Conservation (phyloP, 1,284 basidiomycete species). For the Caloboletus firmus region DNA sequence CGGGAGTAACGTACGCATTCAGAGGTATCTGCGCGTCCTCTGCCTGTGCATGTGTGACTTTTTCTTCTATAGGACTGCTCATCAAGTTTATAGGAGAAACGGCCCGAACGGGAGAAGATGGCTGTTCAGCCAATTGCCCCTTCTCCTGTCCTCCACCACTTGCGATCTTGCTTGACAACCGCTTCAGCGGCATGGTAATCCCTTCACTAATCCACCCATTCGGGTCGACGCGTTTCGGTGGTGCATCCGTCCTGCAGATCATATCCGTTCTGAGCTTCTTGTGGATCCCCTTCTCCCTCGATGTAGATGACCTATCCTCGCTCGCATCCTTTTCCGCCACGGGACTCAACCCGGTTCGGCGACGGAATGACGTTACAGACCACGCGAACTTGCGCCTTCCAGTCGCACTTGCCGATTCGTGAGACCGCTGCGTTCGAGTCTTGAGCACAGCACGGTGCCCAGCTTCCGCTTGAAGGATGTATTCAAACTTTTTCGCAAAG, state of each 20-base stretch:
- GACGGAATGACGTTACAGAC: slow-evolving; percentile 36
- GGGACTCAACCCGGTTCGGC: slow-evolving; percentile 21
- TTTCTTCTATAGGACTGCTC: neutral
- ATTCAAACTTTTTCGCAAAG: slow-evolving; percentile 71
- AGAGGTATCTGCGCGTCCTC: slow-evolving; percentile 1
- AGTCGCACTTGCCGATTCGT: slow-evolving; percentile 18
- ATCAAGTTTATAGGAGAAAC: slow-evolving; percentile 1
- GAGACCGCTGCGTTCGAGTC: slow-evolving; percentile 1
- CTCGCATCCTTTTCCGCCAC: slow-evolving; percentile 26
- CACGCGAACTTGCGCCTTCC: slow-evolving; percentile 32
- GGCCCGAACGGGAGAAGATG: neutral
- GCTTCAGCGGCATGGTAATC: slow-evolving; percentile 24
- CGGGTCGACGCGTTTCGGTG: slow-evolving; percentile 80
- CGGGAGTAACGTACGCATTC: slow-evolving; percentile 10
- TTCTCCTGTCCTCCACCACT: slow-evolving; percentile 3
- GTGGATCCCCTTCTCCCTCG: slow-evolving; percentile 22
- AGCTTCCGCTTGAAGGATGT: slow-evolving; percentile 59
- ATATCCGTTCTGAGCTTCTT: slow-evolving; percentile 69
- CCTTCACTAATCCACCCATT: slow-evolving; percentile 69
- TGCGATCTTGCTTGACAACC: slow-evolving; percentile 12
- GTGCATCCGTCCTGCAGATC: slow-evolving; percentile 81
- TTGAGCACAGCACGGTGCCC: slow-evolving; percentile 28
- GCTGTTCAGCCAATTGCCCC: neutral
- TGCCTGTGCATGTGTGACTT: slow-evolving; percentile 4
- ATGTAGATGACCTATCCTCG: slow-evolving; percentile 17